These are phyloP conservation scores for Lasiosphaeria hispida DNA, from an alignment of 495 filamentous ascomycete genomes.

Conservation along the genomic window DNA sequence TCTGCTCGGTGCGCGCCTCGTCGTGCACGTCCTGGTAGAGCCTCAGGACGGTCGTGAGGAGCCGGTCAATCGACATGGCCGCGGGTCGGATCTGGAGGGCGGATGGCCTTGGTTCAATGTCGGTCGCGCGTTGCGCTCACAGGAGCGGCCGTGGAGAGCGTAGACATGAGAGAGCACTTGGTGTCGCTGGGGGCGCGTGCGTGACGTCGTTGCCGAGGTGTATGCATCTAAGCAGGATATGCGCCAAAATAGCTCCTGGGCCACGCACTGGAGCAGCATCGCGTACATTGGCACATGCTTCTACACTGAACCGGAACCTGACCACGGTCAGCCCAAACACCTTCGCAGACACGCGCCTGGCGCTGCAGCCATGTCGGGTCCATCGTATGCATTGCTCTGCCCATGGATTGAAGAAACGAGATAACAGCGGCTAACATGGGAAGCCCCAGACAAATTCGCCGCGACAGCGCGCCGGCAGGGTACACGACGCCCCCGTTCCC, in stretches of 20 bases:
- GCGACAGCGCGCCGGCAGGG: slow-evolving; percentile 55
- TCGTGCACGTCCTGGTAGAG: slow-evolving; percentile 51
- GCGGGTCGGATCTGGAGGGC: neutral
- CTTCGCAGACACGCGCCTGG: neutral
- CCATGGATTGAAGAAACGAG: neutral
- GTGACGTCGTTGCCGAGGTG: slow-evolving; percentile 10
- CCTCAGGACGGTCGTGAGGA: slow-evolving; percentile 49
- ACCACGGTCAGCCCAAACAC: neutral
- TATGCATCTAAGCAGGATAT: slow-evolving; percentile 11
- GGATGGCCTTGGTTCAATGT: no score
- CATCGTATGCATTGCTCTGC: slow-evolving; percentile 15
- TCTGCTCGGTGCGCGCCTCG: slow-evolving; percentile 47
- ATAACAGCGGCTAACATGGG: neutral
- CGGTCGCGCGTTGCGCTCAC: no score
- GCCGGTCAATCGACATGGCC: slow-evolving; percentile 49
- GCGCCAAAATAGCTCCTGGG: neutral
- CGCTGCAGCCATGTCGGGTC: slow-evolving; percentile 16
- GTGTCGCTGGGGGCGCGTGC: no score
- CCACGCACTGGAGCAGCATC: neutral
- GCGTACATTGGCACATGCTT: neutral
- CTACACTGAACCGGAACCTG: neutral
- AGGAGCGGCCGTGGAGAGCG: no score
- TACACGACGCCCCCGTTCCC: slow-evolving; percentile 79
- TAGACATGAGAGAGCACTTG: no score
- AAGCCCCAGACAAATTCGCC: slow-evolving; percentile 17